Conservation (phyloP, 495 filamentous ascomycete genomes). For the Xylaria flabelliformis region DNA sequence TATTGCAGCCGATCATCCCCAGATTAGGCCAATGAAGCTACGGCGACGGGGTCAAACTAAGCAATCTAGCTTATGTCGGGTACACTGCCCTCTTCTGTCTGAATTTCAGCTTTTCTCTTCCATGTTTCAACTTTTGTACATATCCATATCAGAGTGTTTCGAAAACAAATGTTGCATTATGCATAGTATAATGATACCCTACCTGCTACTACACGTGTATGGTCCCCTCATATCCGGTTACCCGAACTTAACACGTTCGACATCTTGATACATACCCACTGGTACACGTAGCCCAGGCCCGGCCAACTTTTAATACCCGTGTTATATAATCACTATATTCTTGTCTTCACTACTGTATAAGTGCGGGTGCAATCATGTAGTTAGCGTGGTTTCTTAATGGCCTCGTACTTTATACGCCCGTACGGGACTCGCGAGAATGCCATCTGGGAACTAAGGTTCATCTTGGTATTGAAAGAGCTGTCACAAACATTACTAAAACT, state of each 20-base stretch:
- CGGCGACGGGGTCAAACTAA: neutral
- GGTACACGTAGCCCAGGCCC: neutral
- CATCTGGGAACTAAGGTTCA: neutral
- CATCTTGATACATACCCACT: slow-evolving; percentile 1
- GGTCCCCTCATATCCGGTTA: neutral
- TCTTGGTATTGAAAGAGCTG: neutral
- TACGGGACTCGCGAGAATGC: neutral
- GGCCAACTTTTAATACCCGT: neutral
- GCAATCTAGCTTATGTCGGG: neutral
- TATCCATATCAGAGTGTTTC: neutral
- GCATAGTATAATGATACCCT: slow-evolving; percentile 6
- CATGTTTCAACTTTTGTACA: neutral
- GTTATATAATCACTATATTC: neutral
- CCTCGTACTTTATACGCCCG: neutral
- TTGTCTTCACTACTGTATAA: neutral
- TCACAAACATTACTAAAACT: neutral
- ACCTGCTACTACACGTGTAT: neutral
- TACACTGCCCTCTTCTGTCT: neutral
- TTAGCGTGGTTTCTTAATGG: neutral
- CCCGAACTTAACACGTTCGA: neutral
- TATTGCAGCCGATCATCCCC: slow-evolving; percentile 18
- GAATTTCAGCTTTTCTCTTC: neutral
- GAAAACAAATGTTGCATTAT: slow-evolving; percentile 4
- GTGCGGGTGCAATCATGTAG: neutral
- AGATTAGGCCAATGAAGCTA: slow-evolving; percentile 9